Evolutionary conservation across 495 filamentous ascomycete species (phyloP), one percentile per base, ranked within the genome.

Genomic region (Zalerion maritima): DNA sequence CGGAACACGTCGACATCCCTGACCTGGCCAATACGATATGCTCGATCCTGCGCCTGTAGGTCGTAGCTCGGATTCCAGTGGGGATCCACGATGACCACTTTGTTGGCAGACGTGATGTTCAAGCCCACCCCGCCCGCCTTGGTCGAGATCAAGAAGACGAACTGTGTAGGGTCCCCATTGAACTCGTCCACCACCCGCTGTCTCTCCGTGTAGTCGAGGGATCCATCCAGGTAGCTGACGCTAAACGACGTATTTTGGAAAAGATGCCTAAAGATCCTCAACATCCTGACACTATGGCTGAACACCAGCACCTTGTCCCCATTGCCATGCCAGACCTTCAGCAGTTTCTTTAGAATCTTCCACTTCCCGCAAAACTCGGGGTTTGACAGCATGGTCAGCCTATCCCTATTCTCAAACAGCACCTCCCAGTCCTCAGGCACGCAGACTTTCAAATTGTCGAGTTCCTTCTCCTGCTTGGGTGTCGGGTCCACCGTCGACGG

Each of bases 41-140:
- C 89, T 12, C 89, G 78, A 46, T 97, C 89, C 54, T 97, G 89
- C 0, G 89, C 89, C 54, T 97, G 89, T 2, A 96, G 67, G 42
- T 97, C 86, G 39, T 84, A 81, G 12, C 80, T 68, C 3, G 89
- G 89, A 35, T 97, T 97, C 89, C 89, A 97, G 45, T 94, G 92
- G 0, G 89, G 89, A 46, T 97, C 89, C 21, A 94, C 78, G 20
- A 97, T 81, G 12, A 97, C 89, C 6, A 97, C 87, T 52, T 96
- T 96, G 57, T 97, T 97, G 7, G 89, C 89, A 0, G 82, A 87
- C 3, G 89, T 94, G 48, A 97, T 97, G 45, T 97, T 97, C 6
- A 96, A 59, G 0, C 86, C 87, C 5, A 64, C 53, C 14, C 87
- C 87, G 17, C 89, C 89, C 10, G 89, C 83, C 46, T 79, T 81